Conservation (phyloP, 352 stramenopile species). For the Globisporangium camurandrum region DNA sequence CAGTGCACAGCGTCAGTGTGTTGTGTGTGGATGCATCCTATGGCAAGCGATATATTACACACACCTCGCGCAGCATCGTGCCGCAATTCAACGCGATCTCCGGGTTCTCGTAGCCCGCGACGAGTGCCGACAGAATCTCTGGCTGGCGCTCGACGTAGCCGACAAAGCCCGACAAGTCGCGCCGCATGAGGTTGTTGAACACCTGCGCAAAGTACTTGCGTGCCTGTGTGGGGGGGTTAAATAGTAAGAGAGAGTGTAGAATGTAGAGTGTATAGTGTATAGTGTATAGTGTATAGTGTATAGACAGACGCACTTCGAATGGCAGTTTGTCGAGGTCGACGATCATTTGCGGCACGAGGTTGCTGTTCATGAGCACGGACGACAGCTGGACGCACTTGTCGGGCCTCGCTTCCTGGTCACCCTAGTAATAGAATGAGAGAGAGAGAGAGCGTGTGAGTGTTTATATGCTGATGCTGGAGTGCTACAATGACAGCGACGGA, state of each 20-base stretch:
- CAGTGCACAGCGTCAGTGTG: too few species aligned
- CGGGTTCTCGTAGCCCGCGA: constrained; percentile 77
- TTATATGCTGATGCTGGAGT: too few species aligned
- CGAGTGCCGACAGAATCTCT: constrained; percentile 66
- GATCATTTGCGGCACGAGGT: constrained; percentile 69
- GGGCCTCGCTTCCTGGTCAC: constrained; percentile 65
- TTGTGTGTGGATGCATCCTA: not conserved
- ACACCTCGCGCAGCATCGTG: constrained; percentile 85
- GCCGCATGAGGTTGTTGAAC: constrained; percentile 87
- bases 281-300: not conserved
- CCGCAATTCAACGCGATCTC: constrained; percentile 87
- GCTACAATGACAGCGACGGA: constrained; percentile 14
- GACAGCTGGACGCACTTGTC: constrained; percentile 79
- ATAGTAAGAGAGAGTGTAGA: not conserved
- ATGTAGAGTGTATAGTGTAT: constrained; percentile 1
- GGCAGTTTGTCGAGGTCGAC: constrained; percentile 56
- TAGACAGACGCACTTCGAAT: constrained; percentile 72
- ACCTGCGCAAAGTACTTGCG: constrained; percentile 83
- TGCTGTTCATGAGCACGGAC: constrained; percentile 55
- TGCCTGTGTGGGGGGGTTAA: constrained; percentile 14
- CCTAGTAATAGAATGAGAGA: constrained; percentile 14
- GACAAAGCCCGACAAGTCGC: constrained; percentile 77
- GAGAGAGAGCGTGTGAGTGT: constrained; percentile 1
- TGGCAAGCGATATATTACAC: too few species aligned
- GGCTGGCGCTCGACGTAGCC: constrained; percentile 70